Percentiles rank a stretch among this genome's conserved stretches.
These are phyloP conservation scores for Avicennia marina DNA, from an alignment of 257 asterid species.

Conservation along the genomic window DNA sequence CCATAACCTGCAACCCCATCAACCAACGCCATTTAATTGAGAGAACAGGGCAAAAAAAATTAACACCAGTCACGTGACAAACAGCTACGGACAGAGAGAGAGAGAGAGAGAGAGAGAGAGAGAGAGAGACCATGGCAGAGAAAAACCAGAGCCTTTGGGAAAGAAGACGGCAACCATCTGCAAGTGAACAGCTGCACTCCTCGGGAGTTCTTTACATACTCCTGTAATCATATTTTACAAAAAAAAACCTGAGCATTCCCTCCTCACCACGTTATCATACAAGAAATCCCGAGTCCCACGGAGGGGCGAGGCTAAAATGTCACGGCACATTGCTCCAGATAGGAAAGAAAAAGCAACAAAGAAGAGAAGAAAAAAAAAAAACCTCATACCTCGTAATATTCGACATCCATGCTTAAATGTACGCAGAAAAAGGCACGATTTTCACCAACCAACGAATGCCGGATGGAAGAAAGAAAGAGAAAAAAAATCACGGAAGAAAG, in stretches of 20 bases:
- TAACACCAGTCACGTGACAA: slow-evolving; percentile 16
- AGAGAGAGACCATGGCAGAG: slow-evolving; percentile 84
- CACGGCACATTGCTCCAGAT: background rate
- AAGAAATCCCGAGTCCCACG: background rate
- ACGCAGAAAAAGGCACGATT: background rate
- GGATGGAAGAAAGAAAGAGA: too few relatives aligned
- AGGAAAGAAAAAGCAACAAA: background rate
- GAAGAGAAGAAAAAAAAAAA: background rate
- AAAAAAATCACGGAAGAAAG: too few relatives aligned
- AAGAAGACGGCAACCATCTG: slow-evolving; percentile 81
- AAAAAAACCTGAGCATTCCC: too few relatives aligned
- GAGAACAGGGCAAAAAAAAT: background rate
- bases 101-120: slow-evolving; percentile 4
- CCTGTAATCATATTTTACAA: too few relatives aligned
- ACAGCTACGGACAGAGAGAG: background rate
- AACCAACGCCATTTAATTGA: slow-evolving; percentile 28
- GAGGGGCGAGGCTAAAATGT: background rate
- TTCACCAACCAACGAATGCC: slow-evolving; percentile 17
- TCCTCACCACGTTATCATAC: too few relatives aligned
- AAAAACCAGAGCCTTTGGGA: slow-evolving; percentile 95
- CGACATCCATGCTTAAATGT: slow-evolving; percentile 48
- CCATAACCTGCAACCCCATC: slow-evolving; percentile 78
- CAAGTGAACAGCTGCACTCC: slow-evolving; percentile 79
- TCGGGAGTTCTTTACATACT: slow-evolving; percentile 58
- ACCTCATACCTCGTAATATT: slow-evolving; percentile 59